Evolutionary conservation across 139 green algal species (phyloP), one percentile per base, ranked within the genome.

Genomic region (Yamagishiella unicocca): DNA sequence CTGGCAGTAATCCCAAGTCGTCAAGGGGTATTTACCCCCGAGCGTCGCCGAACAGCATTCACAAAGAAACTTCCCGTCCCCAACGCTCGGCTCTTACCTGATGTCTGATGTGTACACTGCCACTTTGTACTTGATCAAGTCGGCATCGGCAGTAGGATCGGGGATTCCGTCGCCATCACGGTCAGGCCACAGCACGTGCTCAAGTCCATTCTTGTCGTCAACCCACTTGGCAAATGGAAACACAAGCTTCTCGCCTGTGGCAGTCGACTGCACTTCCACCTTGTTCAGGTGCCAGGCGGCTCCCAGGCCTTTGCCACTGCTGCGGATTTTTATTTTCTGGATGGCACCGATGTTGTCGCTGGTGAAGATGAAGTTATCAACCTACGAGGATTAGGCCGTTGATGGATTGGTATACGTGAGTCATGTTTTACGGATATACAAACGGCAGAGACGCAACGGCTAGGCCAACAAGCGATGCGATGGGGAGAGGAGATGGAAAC

Each of bases 191-290:
- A 93, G 79, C 31, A 91, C 45, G 62, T 92, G 90, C 66, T 88
- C 68, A 25, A 90, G 83, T 14, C 87, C 83, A 35, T 89, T 82
- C 82, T 92, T 83, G 27, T 90, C 85, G 82, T 91, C 87, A 10
- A 93, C 29, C 88, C 87, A 93, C 50, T 90, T 91, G 81, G 80
- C 84, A 75, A 89, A 93, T 10, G 90, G 90, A 80, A 93, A 93
- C 31, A 89, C 66, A 66, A 92, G 84, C 71, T 78, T 90, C 84
- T 91, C 90, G 10, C 74, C 46, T 9, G 89, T 92, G 38, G 89
- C 89, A 25, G 54, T 88, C 46, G 54, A 83, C 25, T 83, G 77
- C 40, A 92, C 80, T 42, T 88, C 84, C 31, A 82, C 46, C 46
- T 82, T 82, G 43, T 82, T 82, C 46, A 82, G 74, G 74, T 82